A percentile compares a stretch with the other conserved stretches of the same genome.
These are phyloP conservation scores for Trypanosoma caninum DNA, from an alignment of 208 protist genomes.

Conservation along the genomic window DNA sequence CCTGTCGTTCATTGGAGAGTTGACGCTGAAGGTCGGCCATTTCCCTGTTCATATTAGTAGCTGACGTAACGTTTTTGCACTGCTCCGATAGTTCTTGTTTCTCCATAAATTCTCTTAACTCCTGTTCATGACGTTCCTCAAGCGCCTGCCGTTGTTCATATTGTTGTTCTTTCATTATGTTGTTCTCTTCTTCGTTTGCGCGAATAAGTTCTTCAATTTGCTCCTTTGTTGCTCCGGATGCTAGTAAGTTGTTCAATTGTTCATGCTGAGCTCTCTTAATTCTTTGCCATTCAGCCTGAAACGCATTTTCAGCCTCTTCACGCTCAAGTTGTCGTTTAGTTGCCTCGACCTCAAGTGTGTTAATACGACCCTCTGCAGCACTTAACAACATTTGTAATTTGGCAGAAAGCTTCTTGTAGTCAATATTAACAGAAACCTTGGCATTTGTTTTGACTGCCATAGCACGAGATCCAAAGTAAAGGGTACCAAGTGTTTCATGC, in stretches of 20 bases:
- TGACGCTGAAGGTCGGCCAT: conserved; percentile 24
- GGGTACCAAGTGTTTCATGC: conserved; percentile 79
- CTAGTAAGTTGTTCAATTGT: conserved; percentile 58
- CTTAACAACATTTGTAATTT: conserved; percentile 70
- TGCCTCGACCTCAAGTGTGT: conserved; percentile 66
- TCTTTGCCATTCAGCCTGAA: conserved; percentile 50
- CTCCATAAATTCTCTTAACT: conserved; percentile 58
- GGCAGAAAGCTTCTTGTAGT: conserved; percentile 79
- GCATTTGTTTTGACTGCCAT: conserved; percentile 86
- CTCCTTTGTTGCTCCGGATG: conserved; percentile 61
- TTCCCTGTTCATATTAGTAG: conserved; percentile 21
- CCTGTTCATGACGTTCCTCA: conserved; percentile 69
- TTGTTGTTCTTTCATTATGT: conserved; percentile 83
- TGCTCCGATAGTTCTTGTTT: conserved; percentile 11
- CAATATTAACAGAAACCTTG: conserved; percentile 61
- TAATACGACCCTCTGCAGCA: conserved; percentile 68
- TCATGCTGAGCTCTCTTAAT: conserved; percentile 58
- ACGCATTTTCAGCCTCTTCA: conserved; percentile 58
- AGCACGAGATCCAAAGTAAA: conserved; percentile 79
- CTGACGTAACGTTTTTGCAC: conserved; percentile 7
- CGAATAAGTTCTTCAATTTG: conserved; percentile 76
- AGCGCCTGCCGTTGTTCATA: conserved; percentile 71
- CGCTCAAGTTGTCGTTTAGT: conserved; percentile 67
- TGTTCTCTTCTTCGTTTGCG: conserved; percentile 62
- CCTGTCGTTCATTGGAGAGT: conserved; percentile 19